These are phyloP conservation scores for Sarocladiaceae sp. DNA, from an alignment of 2,329 filamentous ascomycete genomes.

Conservation along the genomic window DNA sequence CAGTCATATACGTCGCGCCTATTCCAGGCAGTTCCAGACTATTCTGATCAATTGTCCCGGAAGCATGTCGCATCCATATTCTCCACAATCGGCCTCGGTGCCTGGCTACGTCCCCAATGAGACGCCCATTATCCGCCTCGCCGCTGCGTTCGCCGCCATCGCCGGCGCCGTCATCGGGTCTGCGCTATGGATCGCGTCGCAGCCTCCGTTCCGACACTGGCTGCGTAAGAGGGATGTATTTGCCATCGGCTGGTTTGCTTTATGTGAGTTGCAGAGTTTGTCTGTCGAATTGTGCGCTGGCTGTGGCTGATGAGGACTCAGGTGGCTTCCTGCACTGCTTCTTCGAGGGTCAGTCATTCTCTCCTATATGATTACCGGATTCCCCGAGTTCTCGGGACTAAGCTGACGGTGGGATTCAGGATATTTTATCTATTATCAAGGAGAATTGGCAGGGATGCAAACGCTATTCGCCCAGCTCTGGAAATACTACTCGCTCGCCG, in stretches of 20 bases:
- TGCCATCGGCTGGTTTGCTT: constrained; percentile 46
- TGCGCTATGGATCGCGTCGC: constrained; percentile 19
- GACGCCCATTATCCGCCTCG: constrained; percentile 29
- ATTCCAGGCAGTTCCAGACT: no score
- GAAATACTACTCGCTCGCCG: constrained; percentile 87
- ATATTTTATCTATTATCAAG: constrained; percentile 70
- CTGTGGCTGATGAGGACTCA: constrained; percentile 19
- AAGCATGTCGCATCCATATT: constrained; percentile 40
- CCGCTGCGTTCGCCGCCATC: constrained; percentile 28
- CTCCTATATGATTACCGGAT: background rate
- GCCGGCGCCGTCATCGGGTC: constrained; percentile 28
- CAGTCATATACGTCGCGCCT: no score
- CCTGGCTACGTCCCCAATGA: constrained; percentile 40
- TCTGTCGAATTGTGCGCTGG: background rate
- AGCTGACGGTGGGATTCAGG: constrained; percentile 31
- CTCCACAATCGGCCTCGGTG: constrained; percentile 36
- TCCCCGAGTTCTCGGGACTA: background rate
- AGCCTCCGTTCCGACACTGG: constrained; percentile 11
- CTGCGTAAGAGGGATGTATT: constrained; percentile 31
- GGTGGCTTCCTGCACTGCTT: constrained; percentile 67
- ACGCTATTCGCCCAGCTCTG: constrained; percentile 77
- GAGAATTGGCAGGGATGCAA: constrained; percentile 58
- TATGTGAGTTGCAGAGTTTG: constrained; percentile 37
- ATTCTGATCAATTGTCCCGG: no score
- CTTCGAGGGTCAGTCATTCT: constrained; percentile 59